These are phyloP conservation scores for Talaromyces amestolkiae DNA, from an alignment of 2,329 filamentous ascomycete genomes.

Conservation along the genomic window DNA sequence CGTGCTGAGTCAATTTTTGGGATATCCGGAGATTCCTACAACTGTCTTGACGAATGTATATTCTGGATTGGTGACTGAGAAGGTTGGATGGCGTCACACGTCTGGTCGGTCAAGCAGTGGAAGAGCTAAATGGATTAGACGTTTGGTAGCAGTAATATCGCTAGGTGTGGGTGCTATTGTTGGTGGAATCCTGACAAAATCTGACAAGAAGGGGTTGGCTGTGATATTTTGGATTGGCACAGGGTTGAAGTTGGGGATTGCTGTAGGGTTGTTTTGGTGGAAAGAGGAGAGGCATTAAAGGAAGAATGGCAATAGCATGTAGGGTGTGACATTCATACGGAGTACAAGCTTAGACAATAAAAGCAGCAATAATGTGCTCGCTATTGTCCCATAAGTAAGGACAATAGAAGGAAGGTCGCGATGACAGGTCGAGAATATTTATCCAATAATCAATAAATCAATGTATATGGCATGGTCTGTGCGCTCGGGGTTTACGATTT, in stretches of 20 bases:
- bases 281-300: neutral
- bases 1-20: slow-evolving; percentile 24
- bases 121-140: neutral
- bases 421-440: neutral
- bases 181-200: neutral
- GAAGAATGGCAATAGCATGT: neutral
- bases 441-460: no score
- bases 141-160: neutral
- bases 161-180: neutral
- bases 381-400: no score
- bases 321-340: no score
- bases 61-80: slow-evolving; percentile 26
- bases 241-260: slow-evolving; percentile 22
- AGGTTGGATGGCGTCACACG: slow-evolving; percentile 9
- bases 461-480: slow-evolving; percentile 10
- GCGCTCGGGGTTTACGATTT: slow-evolving; percentile 18
- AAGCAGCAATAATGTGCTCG: no score
- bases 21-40: slow-evolving; percentile 26
- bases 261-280: slow-evolving; percentile 5
- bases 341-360: no score
- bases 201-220: neutral
- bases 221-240: neutral
- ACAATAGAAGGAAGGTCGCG: neutral
- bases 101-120: neutral
- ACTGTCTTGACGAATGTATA: slow-evolving; percentile 28